phyloP scores from a whole-genome alignment of 768 basidiomycete genomes.

The Suillus cothurnatus region DNA sequence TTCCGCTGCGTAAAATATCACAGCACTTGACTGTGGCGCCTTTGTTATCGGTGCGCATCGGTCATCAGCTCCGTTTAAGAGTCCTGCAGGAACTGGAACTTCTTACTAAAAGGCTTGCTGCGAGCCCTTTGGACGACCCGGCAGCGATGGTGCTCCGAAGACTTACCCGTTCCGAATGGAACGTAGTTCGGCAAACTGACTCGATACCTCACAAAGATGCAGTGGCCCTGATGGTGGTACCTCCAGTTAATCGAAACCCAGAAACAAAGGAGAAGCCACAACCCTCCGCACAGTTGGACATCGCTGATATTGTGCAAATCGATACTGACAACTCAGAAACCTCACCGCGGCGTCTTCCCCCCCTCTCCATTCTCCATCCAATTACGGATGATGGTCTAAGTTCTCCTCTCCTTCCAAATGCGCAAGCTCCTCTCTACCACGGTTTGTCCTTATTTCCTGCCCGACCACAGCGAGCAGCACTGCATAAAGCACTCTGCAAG shows the following conservation, averaged over 20 bases:
- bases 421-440: conserved; percentile 67
- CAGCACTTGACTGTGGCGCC: conserved; percentile 39
- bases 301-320: not conserved
- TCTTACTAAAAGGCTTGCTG: conserved; percentile 47
- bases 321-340: not conserved
- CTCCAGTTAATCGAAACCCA: conserved; percentile 61
- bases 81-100: conserved; percentile 76
- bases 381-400: conserved; percentile 14
- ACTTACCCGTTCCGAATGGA: conserved; percentile 65
- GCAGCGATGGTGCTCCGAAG: conserved; percentile 55
- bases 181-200: conserved; percentile 46
- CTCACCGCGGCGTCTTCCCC: conserved; percentile 19
- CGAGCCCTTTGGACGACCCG: conserved; percentile 18
- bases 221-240: conserved; percentile 68
- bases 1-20: conserved; percentile 28
- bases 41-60: conserved; percentile 55
- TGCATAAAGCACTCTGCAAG: conserved; percentile 50
- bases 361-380: conserved; percentile 27
- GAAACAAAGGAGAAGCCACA: conserved; percentile 45
- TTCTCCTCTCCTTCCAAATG: conserved; percentile 31
- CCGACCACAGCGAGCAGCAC: conserved; percentile 57
- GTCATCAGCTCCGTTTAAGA: conserved; percentile 68
- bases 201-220: conserved; percentile 53
- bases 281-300: conserved; percentile 30
- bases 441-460: conserved; percentile 65